Conservation (phyloP, 352 stramenopile species). For the Phytophthora hybrid region DNA sequence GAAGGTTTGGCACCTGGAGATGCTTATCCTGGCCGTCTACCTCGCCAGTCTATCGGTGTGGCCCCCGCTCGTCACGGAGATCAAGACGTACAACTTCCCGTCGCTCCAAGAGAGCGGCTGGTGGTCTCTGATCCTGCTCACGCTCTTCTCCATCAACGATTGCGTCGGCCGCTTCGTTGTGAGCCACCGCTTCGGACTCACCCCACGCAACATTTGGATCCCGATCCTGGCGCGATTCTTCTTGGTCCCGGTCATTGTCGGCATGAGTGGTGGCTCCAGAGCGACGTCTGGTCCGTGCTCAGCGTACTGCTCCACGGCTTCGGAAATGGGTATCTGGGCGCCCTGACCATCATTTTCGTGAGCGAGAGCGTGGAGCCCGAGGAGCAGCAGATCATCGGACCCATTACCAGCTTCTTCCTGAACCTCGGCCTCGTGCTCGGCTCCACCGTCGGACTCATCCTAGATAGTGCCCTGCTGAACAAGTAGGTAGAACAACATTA, state of each 20-base stretch:
- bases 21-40: constrained; percentile 72
- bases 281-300: constrained; percentile 70
- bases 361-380: constrained; percentile 73
- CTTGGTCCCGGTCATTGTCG: constrained; percentile 68
- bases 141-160: constrained; percentile 73
- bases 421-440: constrained; percentile 83
- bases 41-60: constrained; percentile 71
- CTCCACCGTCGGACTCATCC: constrained; percentile 62
- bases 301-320: constrained; percentile 71
- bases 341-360: constrained; percentile 79
- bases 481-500: background rate
- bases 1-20: constrained; percentile 69
- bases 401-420: constrained; percentile 86
- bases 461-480: constrained; percentile 61
- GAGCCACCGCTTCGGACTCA: constrained; percentile 62
- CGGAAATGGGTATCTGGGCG: constrained; percentile 80
- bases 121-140: constrained; percentile 85
- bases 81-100: constrained; percentile 81
- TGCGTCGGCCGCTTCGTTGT: constrained; percentile 75
- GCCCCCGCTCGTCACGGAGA: constrained; percentile 81
- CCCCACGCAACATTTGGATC: constrained; percentile 67
- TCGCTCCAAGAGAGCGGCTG: constrained; percentile 66
- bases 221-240: constrained; percentile 55
- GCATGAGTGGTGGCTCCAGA: constrained; percentile 67
- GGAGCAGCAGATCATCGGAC: constrained; percentile 68